Conservation (phyloP, 495 filamentous ascomycete species). For the Letharia columbiana region DNA sequence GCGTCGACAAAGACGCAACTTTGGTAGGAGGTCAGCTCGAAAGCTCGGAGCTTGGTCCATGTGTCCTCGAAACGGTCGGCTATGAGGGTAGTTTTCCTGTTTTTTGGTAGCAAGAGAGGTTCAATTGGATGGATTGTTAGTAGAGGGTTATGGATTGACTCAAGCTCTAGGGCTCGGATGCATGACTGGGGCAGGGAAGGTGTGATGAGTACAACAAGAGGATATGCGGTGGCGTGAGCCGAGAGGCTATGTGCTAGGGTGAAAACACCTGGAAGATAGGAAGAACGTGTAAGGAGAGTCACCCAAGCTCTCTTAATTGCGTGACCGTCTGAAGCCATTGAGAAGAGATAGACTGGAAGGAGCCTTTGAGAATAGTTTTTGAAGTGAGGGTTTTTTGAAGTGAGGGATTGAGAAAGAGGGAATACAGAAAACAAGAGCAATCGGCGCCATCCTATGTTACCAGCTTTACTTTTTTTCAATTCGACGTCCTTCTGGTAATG, state of each 20-base stretch:
- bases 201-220: constrained; percentile 43
- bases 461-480: no score
- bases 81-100: constrained; percentile 20
- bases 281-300: constrained; percentile 42
- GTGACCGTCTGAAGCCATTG: constrained; percentile 3
- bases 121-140: constrained; percentile 27
- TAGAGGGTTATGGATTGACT: constrained; percentile 31
- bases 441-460: no score
- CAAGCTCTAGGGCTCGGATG: constrained; percentile 31
- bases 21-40: constrained; percentile 35
- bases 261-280: constrained; percentile 44
- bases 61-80: constrained; percentile 42
- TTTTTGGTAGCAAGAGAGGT: constrained; percentile 25
- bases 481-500: no score
- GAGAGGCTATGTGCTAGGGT: constrained; percentile 41
- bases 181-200: constrained; percentile 27
- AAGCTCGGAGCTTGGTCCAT: constrained; percentile 49
- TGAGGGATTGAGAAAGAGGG: no score
- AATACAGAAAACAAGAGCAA: no score
- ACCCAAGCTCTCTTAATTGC: constrained; percentile 29
- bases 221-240: constrained; percentile 36
- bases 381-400: no score
- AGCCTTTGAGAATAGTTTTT: not conserved
- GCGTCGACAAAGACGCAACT: constrained; percentile 42
- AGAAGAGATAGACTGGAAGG: not conserved